These are phyloP conservation scores for Phytopythium kandeliae DNA, from an alignment of 352 stramenopile species.

Conservation along the genomic window DNA sequence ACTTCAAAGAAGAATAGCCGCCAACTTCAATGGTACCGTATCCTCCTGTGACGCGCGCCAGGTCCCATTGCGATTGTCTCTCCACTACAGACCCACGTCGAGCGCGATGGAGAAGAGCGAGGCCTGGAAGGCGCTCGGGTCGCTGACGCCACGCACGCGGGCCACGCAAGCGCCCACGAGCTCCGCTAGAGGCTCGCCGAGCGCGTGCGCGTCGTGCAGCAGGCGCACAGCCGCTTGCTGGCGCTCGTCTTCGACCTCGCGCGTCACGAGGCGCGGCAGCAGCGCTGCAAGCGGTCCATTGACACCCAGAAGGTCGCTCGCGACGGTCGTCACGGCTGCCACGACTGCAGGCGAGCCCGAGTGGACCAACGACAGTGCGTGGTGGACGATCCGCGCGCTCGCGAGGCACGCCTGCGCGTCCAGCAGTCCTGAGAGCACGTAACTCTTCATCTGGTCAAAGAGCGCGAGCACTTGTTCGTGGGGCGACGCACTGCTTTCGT, in stretches of 20 bases:
- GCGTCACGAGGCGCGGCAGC: constrained; percentile 40
- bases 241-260: constrained; percentile 48
- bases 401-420: constrained; percentile 28
- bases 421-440: constrained; percentile 36
- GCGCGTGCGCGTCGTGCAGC: constrained; percentile 32
- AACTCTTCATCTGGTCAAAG: constrained; percentile 57
- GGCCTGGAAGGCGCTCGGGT: constrained; percentile 27
- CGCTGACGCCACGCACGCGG: constrained; percentile 24
- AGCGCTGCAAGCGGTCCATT: constrained; percentile 25
- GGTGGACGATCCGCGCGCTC: constrained; percentile 25
- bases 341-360: constrained; percentile 3
- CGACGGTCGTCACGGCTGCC: constrained; percentile 4
- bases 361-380: constrained; percentile 9
- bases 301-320: constrained; percentile 25
- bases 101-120: constrained; percentile 61
- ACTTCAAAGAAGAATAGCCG: too few species aligned
- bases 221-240: constrained; percentile 51
- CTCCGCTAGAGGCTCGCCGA: constrained; percentile 16
- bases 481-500: constrained; percentile 8
- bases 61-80: background rate
- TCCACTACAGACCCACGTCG: constrained; percentile 17
- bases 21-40: too few species aligned
- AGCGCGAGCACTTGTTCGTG: constrained; percentile 17
- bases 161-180: constrained; percentile 28
- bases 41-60: background rate